Base-by-base conservation (phyloP, 1,284 basidiomycete genomes). In the Moesziomyces aphidis region DNA sequence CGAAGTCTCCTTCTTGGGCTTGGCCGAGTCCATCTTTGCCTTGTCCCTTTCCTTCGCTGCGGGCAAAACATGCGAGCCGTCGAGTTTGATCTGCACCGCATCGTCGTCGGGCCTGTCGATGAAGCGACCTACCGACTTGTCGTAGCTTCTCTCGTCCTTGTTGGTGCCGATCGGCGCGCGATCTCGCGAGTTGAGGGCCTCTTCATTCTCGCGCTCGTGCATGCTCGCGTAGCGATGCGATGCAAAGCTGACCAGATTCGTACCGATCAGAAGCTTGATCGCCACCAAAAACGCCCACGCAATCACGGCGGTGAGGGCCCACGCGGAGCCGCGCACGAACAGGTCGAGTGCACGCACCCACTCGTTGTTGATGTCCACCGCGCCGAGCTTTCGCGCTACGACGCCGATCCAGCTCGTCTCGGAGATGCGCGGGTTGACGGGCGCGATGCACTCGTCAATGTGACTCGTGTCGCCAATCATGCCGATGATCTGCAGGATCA, bases 401-500 rank as follows among this genome's bases (percentile, higher is more conserved):
- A 65, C 53, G 17, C 73, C 68, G 46, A 75, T 65, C 63, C 68
- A 70, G 21, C 73, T 56, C 4, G 61, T 59, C 36, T 66, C 62
- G 13, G 50, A 56, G 15, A 53, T 54, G 15, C 59, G 31, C 1
- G 56, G 63, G 46, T 23, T 58, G 42, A 62, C 44, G 7, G 76
- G 74, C 1, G 62, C 59, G 17, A 79, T 80, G 59, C 83, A 85
- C 59, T 86, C 86, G 67, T 86, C 85, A 50, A 85, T 76, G 36
- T 83, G 78, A 39, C 83, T 81, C 22, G 69, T 79, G 55, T 86
- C 86, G 22, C 87, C 88, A 47, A 95, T 85, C 87, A 89, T 89
- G 39, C 87, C 86, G 36, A 88, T 74, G 5, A 93, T 93, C 83
- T 98, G 96, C 7, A 90, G 89, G 36, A 91, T 90, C 36, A 99